Percentiles rank a stretch among this genome's conserved stretches.
phyloP scores from a whole-genome alignment of 257 asterid genomes.

The Solanum dulcamara region DNA sequence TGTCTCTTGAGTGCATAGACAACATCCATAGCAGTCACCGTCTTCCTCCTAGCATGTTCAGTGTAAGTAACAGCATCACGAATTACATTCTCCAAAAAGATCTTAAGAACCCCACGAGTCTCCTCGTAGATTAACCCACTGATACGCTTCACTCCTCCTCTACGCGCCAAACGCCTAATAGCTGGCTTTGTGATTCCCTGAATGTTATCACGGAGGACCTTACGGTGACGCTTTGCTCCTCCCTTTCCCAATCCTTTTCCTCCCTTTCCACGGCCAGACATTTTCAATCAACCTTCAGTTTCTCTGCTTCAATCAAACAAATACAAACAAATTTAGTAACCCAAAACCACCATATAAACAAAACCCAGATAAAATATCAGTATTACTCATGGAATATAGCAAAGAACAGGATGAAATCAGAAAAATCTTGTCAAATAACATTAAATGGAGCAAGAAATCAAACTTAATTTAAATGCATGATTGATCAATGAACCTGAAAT shows the following conservation, averaged over 20 bases:
- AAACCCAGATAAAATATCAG: background rate
- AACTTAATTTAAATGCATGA: background rate
- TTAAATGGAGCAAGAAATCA: too few species aligned
- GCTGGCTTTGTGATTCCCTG: background rate
- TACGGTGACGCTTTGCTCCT: slow-evolving; percentile 3
- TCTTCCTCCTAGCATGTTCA: slow-evolving; percentile 1
- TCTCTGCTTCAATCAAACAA: background rate
- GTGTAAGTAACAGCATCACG: background rate
- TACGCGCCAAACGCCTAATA: background rate
- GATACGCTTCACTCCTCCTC: slow-evolving; percentile 2
- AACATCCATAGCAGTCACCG: slow-evolving; percentile 4
- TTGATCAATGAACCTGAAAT: background rate
- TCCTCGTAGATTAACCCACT: background rate
- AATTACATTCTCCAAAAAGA: background rate
- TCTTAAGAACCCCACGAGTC: slow-evolving; percentile 1
- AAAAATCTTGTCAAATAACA: background rate
- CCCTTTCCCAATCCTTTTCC: slow-evolving; percentile 1
- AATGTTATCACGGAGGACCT: slow-evolving; percentile 1
- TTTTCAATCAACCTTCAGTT: background rate
- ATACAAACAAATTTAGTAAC: background rate
- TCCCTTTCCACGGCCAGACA: slow-evolving; percentile 4
- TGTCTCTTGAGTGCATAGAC: background rate
- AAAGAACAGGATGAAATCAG: too few species aligned
- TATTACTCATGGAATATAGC: background rate
- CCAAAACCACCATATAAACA: background rate